Base-by-base conservation (phyloP, 2,329 filamentous ascomycete species). In the Teratosphaeria destructans region DNA sequence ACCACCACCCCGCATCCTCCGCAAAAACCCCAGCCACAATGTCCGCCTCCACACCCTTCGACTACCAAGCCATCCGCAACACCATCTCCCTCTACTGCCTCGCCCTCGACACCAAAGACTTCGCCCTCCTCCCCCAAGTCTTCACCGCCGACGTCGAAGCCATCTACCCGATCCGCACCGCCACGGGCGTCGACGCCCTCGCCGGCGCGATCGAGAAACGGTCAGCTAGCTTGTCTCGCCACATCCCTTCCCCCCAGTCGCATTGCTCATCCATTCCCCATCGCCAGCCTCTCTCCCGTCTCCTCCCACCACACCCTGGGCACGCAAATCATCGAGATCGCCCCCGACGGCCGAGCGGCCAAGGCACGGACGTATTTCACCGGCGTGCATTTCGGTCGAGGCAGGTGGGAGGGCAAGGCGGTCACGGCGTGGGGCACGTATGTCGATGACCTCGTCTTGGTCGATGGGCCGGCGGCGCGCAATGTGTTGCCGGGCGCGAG, bases 401-500 rank as follows among this genome's bases (percentile, higher is more conserved):
- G 75, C 0, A 73, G 72, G 29, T 76, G 76, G 59, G 57, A 64
- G 14, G 27, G 55, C 54, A 56, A 75, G 61, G 67, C 73, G 47
- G 68, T 77, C 2, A 74, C 72, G 29, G 75, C 76, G 16, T 77
- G 74, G 60, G 76, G 76, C 10, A 73, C 66, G 58, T 78, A 78
- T 59, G 63, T 70, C 3, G 76, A 78, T 60, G 66, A 71, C 43
- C 61, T 78, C 8, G 65, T 74, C 1, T 62, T 70, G 32, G 56
- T 69, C 26, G 63, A 64, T 23, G 64, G 62, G 27, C 56, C 66
- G 29, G 55, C 60, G 4, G 57, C 53, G 19, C 12, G 19, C 14
- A 57, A 59, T 19, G 59, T 37, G n/a, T 19, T 65, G 39, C 66
- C 66, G 29, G 74, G 74, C 12, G 73, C 74, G 32, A 74, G 70